Percentiles rank a stretch among this genome's conserved stretches.
phyloP scores from a whole-genome alignment of 164 flowering plant species.

The Dillenia turbinata region DNA sequence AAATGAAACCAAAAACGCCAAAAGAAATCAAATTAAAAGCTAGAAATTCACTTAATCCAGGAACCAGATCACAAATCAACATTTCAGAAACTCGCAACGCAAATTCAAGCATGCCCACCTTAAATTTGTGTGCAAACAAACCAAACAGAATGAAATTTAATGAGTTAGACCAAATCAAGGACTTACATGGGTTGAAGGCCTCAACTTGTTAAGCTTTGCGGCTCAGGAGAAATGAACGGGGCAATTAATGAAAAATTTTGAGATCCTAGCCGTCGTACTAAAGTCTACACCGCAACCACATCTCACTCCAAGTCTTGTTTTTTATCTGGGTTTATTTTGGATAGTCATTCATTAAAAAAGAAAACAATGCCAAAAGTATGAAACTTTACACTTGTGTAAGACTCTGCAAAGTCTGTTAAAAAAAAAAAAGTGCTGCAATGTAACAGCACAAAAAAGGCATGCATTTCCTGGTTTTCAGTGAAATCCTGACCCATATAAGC shows the following conservation, averaged over 20 bases:
- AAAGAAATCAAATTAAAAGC: neutral
- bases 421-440: constrained; percentile 21
- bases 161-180: neutral
- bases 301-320: constrained; percentile 10
- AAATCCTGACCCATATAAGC: constrained; percentile 11
- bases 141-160: neutral
- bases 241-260: constrained; percentile 2
- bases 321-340: constrained; percentile 8
- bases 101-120: neutral
- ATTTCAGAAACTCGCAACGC: neutral
- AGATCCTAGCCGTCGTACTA: constrained; percentile 9
- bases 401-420: constrained; percentile 29
- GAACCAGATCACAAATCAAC: neutral
- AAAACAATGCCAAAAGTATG: constrained; percentile 32
- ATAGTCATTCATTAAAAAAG: constrained; percentile 13
- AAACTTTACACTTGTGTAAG: constrained; percentile 25
- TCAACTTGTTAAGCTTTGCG: constrained; percentile 4
- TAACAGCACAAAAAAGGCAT: constrained; percentile 13
- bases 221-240: constrained; percentile 1
- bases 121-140: neutral
- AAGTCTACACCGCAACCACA: neutral
- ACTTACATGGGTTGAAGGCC: constrained; percentile 11
- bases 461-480: constrained; percentile 51
- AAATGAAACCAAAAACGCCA: constrained; percentile 3
- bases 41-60: neutral